These are phyloP conservation scores for Naganishia randhawae DNA, from an alignment of 768 basidiomycete genomes.

Conservation along the genomic window DNA sequence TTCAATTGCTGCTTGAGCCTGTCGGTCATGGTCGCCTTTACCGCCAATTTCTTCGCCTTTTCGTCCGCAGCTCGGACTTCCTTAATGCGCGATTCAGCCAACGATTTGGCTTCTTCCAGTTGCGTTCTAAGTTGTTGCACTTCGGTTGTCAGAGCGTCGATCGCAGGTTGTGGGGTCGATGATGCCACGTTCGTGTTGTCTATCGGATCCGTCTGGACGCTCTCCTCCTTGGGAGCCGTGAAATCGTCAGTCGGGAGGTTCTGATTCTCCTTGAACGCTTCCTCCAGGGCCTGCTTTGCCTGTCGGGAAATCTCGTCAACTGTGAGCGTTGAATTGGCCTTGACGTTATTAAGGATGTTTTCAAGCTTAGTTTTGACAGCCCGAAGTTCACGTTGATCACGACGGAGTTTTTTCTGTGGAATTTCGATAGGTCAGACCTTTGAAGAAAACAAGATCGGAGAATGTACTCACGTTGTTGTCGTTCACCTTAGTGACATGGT, in stretches of 20 bases:
- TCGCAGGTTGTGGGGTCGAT: neutral
- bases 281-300: neutral
- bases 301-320: neutral
- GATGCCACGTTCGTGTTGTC: neutral
- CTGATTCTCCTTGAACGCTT: neutral
- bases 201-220: conserved; percentile 14
- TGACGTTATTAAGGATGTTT: neutral
- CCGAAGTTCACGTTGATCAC: conserved; percentile 6
- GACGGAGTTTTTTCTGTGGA: conserved; percentile 17
- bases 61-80: conserved; percentile 24
- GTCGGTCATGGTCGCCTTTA: conserved; percentile 23
- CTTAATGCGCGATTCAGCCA: conserved; percentile 7
- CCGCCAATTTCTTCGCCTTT: conserved; percentile 23
- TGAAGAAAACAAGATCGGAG: neutral
- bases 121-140: neutral
- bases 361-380: conserved; percentile 1
- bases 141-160: neutral
- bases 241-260: neutral
- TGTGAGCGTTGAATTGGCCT: neutral
- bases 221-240: conserved; percentile 1
- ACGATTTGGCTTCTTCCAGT: conserved; percentile 7
- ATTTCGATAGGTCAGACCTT: neutral
- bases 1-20: conserved; percentile 14
- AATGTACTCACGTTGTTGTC: conserved; percentile 20
- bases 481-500: conserved; percentile 19